Conservation (phyloP, 805 yeast species). For the Wickerhamomyces strasburgensis region DNA sequence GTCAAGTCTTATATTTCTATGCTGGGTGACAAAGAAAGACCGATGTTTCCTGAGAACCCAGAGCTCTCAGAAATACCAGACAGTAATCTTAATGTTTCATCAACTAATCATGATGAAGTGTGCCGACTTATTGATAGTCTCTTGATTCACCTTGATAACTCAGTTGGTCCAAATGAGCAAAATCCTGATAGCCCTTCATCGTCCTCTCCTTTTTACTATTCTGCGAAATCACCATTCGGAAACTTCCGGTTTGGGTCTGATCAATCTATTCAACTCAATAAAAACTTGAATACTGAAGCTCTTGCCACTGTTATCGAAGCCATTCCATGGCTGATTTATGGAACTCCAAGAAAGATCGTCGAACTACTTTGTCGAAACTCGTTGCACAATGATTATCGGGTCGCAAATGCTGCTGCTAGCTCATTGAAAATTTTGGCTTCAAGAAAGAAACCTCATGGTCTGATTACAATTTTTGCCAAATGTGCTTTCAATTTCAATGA, state of each 20-base stretch:
- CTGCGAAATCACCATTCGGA: constrained; percentile 31
- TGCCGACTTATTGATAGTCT: constrained; percentile 51
- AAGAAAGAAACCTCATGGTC: constrained; percentile 60
- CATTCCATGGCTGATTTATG: constrained; percentile 63
- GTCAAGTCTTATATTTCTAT: constrained; percentile 69
- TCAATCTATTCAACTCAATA: constrained; percentile 30
- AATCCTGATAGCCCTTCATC: constrained; percentile 23
- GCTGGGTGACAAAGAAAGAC: constrained; percentile 61
- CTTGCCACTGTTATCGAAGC: constrained; percentile 67
- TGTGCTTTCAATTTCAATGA: constrained; percentile 79
- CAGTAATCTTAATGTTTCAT: constrained; percentile 25
- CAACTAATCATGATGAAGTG: constrained; percentile 64
- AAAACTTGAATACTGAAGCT: constrained; percentile 46
- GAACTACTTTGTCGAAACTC: constrained; percentile 77
- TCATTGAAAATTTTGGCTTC: constrained; percentile 65
- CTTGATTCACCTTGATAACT: constrained; percentile 55
- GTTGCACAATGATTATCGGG: constrained; percentile 57
- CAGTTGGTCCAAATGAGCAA: constrained; percentile 37
- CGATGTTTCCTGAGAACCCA: constrained; percentile 63
- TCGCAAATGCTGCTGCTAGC: constrained; percentile 57
- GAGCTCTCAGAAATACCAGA: constrained; percentile 29
- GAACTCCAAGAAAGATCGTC: constrained; percentile 58
- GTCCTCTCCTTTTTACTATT: constrained; percentile 30
- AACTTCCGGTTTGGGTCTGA: constrained; percentile 39
- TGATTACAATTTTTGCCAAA: constrained; percentile 72